phyloP scores from a whole-genome alignment of 192 early-diverging fungal genomes.

The Diversispora epigaea region DNA sequence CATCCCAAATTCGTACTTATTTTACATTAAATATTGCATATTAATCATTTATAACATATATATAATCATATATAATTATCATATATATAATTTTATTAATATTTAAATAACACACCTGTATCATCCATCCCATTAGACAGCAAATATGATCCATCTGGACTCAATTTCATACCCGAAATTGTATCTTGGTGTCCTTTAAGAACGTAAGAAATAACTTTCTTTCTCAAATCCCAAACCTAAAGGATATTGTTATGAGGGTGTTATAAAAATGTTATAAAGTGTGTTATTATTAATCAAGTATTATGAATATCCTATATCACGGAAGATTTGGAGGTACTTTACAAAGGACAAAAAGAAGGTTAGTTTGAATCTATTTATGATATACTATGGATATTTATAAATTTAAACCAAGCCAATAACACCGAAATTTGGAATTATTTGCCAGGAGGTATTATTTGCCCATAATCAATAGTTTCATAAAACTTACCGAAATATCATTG shows the following conservation, averaged over 20 bases:
- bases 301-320: background rate
- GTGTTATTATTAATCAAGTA: background rate
- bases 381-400: too few relatives aligned
- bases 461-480: background rate
- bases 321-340: too few relatives aligned
- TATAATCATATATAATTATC: background rate
- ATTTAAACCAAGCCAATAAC: too few relatives aligned
- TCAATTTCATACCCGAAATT: slow-evolving; percentile 79
- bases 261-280: too few relatives aligned
- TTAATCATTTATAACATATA: background rate
- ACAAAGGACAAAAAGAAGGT: too few relatives aligned
- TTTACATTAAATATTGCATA: slow-evolving; percentile 10
- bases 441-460: background rate
- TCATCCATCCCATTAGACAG: slow-evolving; percentile 93
- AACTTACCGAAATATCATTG: slow-evolving; percentile 72
- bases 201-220: slow-evolving; percentile 58
- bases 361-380: too few relatives aligned
- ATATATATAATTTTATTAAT: background rate
- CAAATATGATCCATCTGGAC: slow-evolving; percentile 81
- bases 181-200: slow-evolving; percentile 87
- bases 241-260: background rate
- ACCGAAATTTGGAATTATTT: too few relatives aligned
- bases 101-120: slow-evolving; percentile 53
- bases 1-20: slow-evolving; percentile 86
- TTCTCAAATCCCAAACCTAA: slow-evolving; percentile 88